These are phyloP conservation scores for Polygonum aviculare DNA, from an alignment of 148 eudicot species.

Conservation along the genomic window DNA sequence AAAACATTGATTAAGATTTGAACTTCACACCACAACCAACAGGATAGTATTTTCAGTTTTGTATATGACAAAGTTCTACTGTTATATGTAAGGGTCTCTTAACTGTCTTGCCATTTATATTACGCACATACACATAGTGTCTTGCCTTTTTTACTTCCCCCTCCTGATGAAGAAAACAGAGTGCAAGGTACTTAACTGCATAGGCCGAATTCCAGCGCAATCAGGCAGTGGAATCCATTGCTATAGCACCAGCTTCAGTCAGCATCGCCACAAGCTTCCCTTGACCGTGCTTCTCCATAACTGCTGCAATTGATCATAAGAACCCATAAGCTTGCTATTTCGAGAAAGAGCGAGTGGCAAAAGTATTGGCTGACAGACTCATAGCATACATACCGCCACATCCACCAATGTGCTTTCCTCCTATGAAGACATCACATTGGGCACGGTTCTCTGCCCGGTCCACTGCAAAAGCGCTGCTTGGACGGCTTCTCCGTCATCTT, in stretches of 20 bases:
- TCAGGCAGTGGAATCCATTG: conserved; percentile 11
- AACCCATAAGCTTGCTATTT: neutral
- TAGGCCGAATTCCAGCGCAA: neutral
- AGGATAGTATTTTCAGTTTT: no score
- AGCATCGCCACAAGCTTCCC: conserved; percentile 53
- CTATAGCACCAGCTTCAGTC: conserved; percentile 35
- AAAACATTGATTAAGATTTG: no score
- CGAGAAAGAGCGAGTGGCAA: no score
- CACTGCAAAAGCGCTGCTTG: conserved; percentile 46
- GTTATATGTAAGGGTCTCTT: no score
- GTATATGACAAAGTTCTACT: no score
- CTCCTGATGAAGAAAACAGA: neutral
- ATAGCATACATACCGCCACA: conserved; percentile 28
- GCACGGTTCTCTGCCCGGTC: conserved; percentile 63
- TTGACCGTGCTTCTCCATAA: conserved; percentile 26
- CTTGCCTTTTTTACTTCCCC: neutral
- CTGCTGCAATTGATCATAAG: conserved; percentile 27
- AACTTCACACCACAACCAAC: no score
- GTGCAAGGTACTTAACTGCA: neutral
- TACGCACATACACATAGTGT: neutral
- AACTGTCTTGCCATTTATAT: neutral
- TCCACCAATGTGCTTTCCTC: conserved; percentile 58
- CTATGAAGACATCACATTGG: conserved; percentile 54
- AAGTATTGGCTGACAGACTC: conserved; percentile 6
- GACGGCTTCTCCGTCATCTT: conserved; percentile 47